Evolutionary conservation across 352 stramenopile species (phyloP), one percentile per base, ranked within the genome.

Genomic region (Globisporangium barbulae): DNA sequence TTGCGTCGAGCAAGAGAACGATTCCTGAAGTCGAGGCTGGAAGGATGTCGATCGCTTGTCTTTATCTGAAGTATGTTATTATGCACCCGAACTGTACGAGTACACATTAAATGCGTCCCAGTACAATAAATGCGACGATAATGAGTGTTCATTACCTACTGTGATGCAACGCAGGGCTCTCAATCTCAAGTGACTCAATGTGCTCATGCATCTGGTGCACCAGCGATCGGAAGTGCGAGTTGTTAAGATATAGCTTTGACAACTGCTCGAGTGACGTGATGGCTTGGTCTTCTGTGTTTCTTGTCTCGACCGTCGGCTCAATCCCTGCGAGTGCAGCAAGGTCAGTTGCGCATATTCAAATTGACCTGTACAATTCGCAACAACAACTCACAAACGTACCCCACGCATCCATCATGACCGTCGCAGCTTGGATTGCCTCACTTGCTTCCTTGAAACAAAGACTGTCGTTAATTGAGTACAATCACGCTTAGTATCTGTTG

Each of bases 1-100:
- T 52, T 90, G 82, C 56, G 58, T 65, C 10, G 63, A 73, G 54
- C 65, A 80, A 44, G 71, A 83, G 41, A 87, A 88, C 59, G 69
- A 88, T 64, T 74, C 63, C 22, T 85, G 28, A 73, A 33, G 12
- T 10, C 22, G 28, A 42, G 44, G 9, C 28, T 30, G 37, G 13
- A 28, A 31, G 42, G 22, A 17, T n/a, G 33, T 42, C 21, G 35
- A 41, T 35, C 21, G 4, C 30, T 19, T 19, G 48, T 6, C 31
- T 30, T 22, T 25, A 8, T 58, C n/a, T 58, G 22, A 30, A n/a
- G 52, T 31, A 58, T 42, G 52, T 48, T 21, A 4, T 12, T 19
- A 31, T 44, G 50, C 13, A 7, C n/a, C 8, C 31, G 22, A 39
- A 9, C 31, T 58, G 31, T 10, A 44, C 31, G 31, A 44, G 2